Evolutionary conservation across 2,329 filamentous ascomycete genomes (phyloP).

Genomic region (Colletotrichum graminicola): DNA sequence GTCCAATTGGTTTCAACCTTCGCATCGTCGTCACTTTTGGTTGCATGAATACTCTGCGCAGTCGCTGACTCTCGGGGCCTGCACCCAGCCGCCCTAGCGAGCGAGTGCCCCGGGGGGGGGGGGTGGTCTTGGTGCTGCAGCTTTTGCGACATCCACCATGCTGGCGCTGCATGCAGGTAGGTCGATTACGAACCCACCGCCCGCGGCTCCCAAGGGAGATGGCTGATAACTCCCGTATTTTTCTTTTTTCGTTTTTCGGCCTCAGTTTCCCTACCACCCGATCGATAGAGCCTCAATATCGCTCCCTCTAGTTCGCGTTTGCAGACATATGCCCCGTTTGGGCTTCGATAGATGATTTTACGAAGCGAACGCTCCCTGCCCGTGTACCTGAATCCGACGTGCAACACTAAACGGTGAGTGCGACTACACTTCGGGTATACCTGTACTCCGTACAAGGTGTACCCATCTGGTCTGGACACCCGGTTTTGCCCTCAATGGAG

Average conservation of each 20-base stretch:
- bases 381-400: slow-evolving; percentile 35
- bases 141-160: slow-evolving; percentile 38
- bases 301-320: background rate
- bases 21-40: slow-evolving; percentile 22
- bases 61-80: slow-evolving; percentile 27
- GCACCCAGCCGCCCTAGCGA: slow-evolving; percentile 32
- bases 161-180: slow-evolving; percentile 35
- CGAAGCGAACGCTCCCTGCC: background rate
- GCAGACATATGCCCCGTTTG: background rate
- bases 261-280: slow-evolving; percentile 1
- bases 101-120: background rate
- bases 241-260: background rate
- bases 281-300: slow-evolving; percentile 28
- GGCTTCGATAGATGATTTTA: background rate
- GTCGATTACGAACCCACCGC: slow-evolving; percentile 32
- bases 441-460: too few species aligned
- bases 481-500: slow-evolving; percentile 20
- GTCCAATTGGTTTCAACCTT: slow-evolving; percentile 27
- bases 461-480: slow-evolving; percentile 18
- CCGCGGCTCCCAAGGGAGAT: slow-evolving; percentile 21
- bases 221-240: slow-evolving; percentile 7
- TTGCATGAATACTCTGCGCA: background rate
- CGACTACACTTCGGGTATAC: slow-evolving; percentile 13
- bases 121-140: slow-evolving; percentile 25
- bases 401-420: slow-evolving; percentile 21